phyloP scores from a whole-genome alignment of 78 protist genomes.

The Dictyostelium purpureum region DNA sequence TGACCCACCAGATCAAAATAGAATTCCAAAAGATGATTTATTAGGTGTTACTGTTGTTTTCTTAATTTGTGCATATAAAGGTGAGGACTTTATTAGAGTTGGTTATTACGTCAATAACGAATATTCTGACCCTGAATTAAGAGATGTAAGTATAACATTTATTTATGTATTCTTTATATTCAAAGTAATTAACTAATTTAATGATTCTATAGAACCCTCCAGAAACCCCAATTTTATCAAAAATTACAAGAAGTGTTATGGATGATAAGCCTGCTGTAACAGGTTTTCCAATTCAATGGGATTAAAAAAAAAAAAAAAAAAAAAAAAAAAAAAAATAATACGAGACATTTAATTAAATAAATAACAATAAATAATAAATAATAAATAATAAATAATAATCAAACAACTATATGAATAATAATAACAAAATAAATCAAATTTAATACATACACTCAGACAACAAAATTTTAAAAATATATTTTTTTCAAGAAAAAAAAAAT shows the following conservation, averaged over 20 bases:
- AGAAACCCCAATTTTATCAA: slow-evolving; percentile 63
- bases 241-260: slow-evolving; percentile 55
- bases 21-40: slow-evolving; percentile 76
- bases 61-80: slow-evolving; percentile 73
- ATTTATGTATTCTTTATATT: background rate
- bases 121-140: slow-evolving; percentile 43
- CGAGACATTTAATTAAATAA: too few species aligned
- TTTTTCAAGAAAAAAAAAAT: too few species aligned
- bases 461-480: too few species aligned
- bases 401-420: background rate
- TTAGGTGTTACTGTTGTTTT: slow-evolving; percentile 78
- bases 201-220: slow-evolving; percentile 49
- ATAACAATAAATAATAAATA: background rate
- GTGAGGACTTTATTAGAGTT: slow-evolving; percentile 69
- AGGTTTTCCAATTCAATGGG: slow-evolving; percentile 78
- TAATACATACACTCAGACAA: background rate
- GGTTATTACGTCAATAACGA: slow-evolving; percentile 76
- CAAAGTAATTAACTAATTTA: background rate
- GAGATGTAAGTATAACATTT: slow-evolving; percentile 53
- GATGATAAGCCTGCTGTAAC: slow-evolving; percentile 65
- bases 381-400: too few species aligned
- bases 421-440: too few species aligned
- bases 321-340: background rate
- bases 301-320: background rate
- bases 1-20: slow-evolving; percentile 60